phyloP scores from a whole-genome alignment of 805 yeast species.

The Ogataea siamensis region DNA sequence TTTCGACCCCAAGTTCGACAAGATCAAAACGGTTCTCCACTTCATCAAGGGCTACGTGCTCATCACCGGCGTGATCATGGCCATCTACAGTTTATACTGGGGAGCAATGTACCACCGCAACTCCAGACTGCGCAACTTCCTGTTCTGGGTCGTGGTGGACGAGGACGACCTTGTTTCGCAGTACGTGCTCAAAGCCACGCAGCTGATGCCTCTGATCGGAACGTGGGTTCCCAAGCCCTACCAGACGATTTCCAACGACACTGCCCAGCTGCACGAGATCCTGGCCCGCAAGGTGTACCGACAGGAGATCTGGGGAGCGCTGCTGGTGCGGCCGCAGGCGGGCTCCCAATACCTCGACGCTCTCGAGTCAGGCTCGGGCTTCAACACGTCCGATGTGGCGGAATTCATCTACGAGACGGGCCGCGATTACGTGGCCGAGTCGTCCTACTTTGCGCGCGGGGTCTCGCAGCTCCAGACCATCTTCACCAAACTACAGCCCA shows the following conservation, averaged over 20 bases:
- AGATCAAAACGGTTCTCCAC: slow-evolving; percentile 10
- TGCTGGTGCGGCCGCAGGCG: slow-evolving; percentile 51
- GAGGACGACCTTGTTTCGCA: slow-evolving; percentile 30
- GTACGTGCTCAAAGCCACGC: slow-evolving; percentile 23
- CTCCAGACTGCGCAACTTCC: slow-evolving; percentile 30
- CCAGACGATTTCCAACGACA: slow-evolving; percentile 31
- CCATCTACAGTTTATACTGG: slow-evolving; percentile 44
- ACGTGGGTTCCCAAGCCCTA: slow-evolving; percentile 24
- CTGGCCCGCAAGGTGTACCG: slow-evolving; percentile 46
- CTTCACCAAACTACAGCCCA: slow-evolving; percentile 22
- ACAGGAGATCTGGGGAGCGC: slow-evolving; percentile 59
- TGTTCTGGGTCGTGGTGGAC: slow-evolving; percentile 35
- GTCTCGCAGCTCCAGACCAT: slow-evolving; percentile 35
- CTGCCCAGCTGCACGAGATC: slow-evolving; percentile 36
- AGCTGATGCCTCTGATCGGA: slow-evolving; percentile 21
- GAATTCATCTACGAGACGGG: slow-evolving; percentile 57
- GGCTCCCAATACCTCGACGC: slow-evolving; percentile 41
- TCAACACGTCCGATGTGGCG: slow-evolving; percentile 32
- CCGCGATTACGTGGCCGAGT: slow-evolving; percentile 50
- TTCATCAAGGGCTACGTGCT: slow-evolving; percentile 27
- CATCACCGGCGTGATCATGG: slow-evolving; percentile 37
- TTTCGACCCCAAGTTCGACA: slow-evolving; percentile 27
- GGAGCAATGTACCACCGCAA: slow-evolving; percentile 36
- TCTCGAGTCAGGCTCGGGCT: slow-evolving; percentile 27
- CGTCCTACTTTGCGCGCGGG: slow-evolving; percentile 41